Percentiles rank a stretch among this genome's conserved stretches.
Evolutionary conservation across 75 land plant species (phyloP).

Genomic region (Azolla pinnata): DNA sequence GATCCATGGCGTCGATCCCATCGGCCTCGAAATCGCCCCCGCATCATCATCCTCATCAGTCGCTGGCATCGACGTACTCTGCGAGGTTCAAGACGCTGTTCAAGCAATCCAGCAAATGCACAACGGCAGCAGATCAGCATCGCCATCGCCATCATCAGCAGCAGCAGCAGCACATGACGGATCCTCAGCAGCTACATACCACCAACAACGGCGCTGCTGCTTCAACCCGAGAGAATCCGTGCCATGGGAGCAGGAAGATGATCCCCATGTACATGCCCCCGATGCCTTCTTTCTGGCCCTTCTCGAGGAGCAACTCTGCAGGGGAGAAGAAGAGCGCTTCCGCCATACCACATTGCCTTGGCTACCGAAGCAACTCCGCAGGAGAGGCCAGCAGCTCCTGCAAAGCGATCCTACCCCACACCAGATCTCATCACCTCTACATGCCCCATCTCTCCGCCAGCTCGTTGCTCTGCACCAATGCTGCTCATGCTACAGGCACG

Average conservation of each 20-base stretch:
- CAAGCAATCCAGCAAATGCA: not conserved
- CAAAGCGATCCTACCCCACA: too few relatives aligned
- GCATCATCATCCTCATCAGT: too few relatives aligned
- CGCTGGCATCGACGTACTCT: constrained; percentile 4
- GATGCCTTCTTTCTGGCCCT: constrained; percentile 4
- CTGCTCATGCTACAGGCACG: too few relatives aligned
- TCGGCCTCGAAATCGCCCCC: too few relatives aligned
- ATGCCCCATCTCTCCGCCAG: too few relatives aligned
- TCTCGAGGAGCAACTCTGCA: constrained; percentile 8
- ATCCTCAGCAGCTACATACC: not conserved
- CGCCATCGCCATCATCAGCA: not conserved
- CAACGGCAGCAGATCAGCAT: not conserved
- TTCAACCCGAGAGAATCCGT: not conserved
- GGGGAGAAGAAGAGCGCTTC: not conserved
- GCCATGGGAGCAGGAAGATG: too few relatives aligned
- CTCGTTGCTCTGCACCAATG: too few relatives aligned
- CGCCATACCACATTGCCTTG: not conserved
- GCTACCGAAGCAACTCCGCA: constrained; percentile 1
- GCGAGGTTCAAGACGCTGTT: constrained; percentile 1
- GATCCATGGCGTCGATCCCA: too few relatives aligned
- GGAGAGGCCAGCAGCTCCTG: constrained; percentile 1
- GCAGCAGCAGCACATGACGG: too few relatives aligned
- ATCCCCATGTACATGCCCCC: not conserved
- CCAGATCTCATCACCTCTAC: too few relatives aligned
- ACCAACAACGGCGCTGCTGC: too few relatives aligned